A percentile compares a stretch with the other conserved stretches of the same genome.
Evolutionary conservation across 768 basidiomycete genomes (phyloP).

Genomic region (Suillus discolor): DNA sequence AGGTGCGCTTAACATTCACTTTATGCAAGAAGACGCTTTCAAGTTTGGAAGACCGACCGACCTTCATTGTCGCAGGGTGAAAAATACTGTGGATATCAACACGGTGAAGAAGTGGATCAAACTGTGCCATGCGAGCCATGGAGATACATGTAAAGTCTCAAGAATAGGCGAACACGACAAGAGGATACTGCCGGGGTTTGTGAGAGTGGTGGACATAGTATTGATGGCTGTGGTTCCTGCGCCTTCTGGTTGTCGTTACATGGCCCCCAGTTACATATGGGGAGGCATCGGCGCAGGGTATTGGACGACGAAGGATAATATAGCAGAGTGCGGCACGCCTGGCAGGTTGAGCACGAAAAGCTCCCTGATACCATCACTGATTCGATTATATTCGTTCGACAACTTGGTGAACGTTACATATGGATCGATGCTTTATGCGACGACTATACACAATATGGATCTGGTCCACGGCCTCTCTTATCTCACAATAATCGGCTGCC

Average conservation of each 20-base stretch:
- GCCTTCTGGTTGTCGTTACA: conserved; percentile 25
- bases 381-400: conserved; percentile 21
- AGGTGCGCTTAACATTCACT: conserved; percentile 1
- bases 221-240: conserved; percentile 12
- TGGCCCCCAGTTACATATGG: conserved; percentile 27
- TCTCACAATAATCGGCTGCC: conserved; percentile 20
- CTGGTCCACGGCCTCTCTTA: conserved; percentile 20
- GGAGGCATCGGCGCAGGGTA: conserved; percentile 14
- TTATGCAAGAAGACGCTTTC: conserved; percentile 10
- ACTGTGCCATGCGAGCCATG: conserved; percentile 3
- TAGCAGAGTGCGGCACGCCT: neutral
- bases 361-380: conserved; percentile 27
- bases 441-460: conserved; percentile 24
- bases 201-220: conserved; percentile 8
- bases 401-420: conserved; percentile 26
- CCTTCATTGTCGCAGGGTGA: conserved; percentile 11
- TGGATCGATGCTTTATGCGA: conserved; percentile 30
- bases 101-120: conserved; percentile 10
- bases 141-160: conserved; percentile 4
- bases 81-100: conserved; percentile 5
- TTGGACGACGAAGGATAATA: conserved; percentile 9
- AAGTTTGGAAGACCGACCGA: conserved; percentile 8
- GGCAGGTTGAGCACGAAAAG: neutral
- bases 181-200: conserved; percentile 5
- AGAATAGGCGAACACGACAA: neutral